Evolutionary conservation across 257 asterid genomes (phyloP), one percentile per base, ranked within the genome.

Genomic region (Solanum bulbocastanum): DNA sequence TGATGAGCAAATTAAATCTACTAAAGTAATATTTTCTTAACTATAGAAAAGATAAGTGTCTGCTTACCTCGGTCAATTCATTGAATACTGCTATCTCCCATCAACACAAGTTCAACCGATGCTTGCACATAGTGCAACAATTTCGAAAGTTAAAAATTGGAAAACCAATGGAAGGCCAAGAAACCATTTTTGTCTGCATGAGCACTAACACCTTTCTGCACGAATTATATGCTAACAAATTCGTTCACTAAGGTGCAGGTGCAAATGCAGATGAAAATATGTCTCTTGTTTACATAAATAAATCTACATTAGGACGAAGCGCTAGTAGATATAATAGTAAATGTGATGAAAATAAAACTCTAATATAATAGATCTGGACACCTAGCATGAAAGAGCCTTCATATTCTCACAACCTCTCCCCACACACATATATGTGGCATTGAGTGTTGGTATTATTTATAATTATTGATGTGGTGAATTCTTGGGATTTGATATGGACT

Each of bases 211-310:
- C 92, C 90, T 81, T 81, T 88, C 87, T 58, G 15, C 74, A 22
- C 49, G 23, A 32, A 44, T 58, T 5, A 36, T 27, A 79, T 2
- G 27, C n/a, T 16, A 82, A 83, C 11, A 25, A 36, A 71, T 20
- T 62, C n/a, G 46, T 23, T 7, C 42, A 22, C 49, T 8, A 83
- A 89, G 90, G 90, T 90, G 92, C 88, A 90, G 92, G 90, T 90
- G 92, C 88, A 90, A 90, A 90, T 90, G 90, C 90, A 90, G 89
- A 90, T 72, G 86, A 90, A 90, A 75, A 35, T 37, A 10, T 62
- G 32, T 7, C 78, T 68, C 86, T 88, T 86, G 49, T 10, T 81
- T 81, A 15, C 4, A 8, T 0, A 14, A 78, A 25, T 32, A 18
- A 8, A 15, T 72, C 76, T 33, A 4, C 2, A 32, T 32, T 25